Evolutionary conservation across 176 grass and related monocot genomes (phyloP), one percentile per base, ranked within the genome.

Genomic region (Zea mays): DNA sequence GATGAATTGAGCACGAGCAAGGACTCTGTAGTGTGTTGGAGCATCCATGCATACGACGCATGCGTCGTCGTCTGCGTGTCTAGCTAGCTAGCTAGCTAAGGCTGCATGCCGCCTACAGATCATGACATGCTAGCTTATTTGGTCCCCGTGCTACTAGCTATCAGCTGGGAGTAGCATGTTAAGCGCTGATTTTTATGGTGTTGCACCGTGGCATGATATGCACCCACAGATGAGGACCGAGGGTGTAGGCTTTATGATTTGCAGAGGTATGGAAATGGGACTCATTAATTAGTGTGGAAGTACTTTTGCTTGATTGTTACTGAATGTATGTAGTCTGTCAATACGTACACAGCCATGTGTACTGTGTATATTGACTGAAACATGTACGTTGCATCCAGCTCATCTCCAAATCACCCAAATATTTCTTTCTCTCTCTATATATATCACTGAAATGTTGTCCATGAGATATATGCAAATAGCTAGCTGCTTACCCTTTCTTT

Each of bases 141-240:
- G 86, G 86, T 88, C 86, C 86, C 86, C 86, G 35, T 72, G 77
- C 86, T 88, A 88, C 85, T 27, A 27, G 27, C 27, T 27, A 27
- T 27, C 27, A 27, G 27, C 73, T 66, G 14, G 34, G 39, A 65
- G 86, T 84, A 84, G 86, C 77, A 81, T 84, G 86, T 88, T 82
- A 72, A 85, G 65, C 86, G 60, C 86, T 62, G 86, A 88, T 81
- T 88, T 88, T 85, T 88, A 81, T 85, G 82, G 21, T 79, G 45
- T 84, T 70, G 70, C 81, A 88, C 41, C 36, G 20, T 21, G 7
- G 40, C 72, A 60, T 81, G 86, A 88, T 81, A 77, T 65, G 72
- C 65, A 37, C 38, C 17, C 34, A 60, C 60, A 87, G 60, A 84
- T 80, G n/a, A 84, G 86, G 71, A 12, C 76, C 81, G 56, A 71